These are phyloP conservation scores for Byssochlamys sp. DNA, from an alignment of 2,329 filamentous ascomycete genomes.

Conservation along the genomic window DNA sequence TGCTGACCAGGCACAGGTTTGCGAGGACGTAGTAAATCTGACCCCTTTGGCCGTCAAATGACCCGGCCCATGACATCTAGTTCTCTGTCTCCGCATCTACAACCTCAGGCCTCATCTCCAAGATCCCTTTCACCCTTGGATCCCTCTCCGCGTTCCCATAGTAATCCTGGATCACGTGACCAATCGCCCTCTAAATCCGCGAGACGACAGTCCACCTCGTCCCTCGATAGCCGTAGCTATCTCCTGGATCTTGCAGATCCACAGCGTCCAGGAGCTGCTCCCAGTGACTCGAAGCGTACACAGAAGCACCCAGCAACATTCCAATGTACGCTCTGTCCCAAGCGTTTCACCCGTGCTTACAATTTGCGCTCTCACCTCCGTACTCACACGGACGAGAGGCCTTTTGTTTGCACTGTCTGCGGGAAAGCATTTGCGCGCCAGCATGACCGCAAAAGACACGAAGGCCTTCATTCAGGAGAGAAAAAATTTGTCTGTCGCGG, in stretches of 20 bases:
- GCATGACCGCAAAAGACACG: slow-evolving; percentile 93
- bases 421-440: slow-evolving; percentile 95
- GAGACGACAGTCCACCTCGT: slow-evolving; percentile 36
- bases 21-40: slow-evolving; percentile 52
- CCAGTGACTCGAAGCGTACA: slow-evolving; percentile 63
- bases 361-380: slow-evolving; percentile 90
- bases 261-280: slow-evolving; percentile 59
- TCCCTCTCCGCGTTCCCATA: slow-evolving; percentile 21
- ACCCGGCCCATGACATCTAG: slow-evolving; percentile 29
- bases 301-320: slow-evolving; percentile 98
- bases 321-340: slow-evolving; percentile 85
- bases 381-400: slow-evolving; percentile 92
- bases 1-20: slow-evolving; percentile 31
- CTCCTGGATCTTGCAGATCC: slow-evolving; percentile 88
- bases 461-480: slow-evolving; percentile 89
- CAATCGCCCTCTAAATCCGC: slow-evolving; percentile 34
- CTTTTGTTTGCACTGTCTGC: slow-evolving; percentile 93
- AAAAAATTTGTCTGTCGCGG: slow-evolving; percentile 98
- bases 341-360: slow-evolving; percentile 91
- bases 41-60: slow-evolving; percentile 45
- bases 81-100: slow-evolving; percentile 20
- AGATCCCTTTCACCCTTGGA: slow-evolving; percentile 38
- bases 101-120: slow-evolving; percentile 20
- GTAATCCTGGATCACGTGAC: slow-evolving; percentile 36
- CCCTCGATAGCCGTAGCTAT: slow-evolving; percentile 56